phyloP scores from a whole-genome alignment of 257 asterid species.

The Solanum rostratum region DNA sequence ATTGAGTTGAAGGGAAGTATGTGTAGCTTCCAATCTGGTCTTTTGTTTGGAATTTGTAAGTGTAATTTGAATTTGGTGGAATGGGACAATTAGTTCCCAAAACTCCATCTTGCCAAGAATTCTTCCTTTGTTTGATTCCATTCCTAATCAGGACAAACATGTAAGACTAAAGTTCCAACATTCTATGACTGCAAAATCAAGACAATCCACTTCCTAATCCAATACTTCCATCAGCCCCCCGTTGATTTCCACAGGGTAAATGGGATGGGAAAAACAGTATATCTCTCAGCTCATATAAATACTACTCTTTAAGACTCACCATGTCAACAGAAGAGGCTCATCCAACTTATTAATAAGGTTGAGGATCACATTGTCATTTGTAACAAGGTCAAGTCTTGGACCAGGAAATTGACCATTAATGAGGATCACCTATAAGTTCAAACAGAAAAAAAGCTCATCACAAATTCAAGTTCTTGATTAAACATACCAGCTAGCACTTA shows the following conservation, averaged over 20 bases:
- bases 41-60: constrained; percentile 80
- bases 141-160: constrained; percentile 42
- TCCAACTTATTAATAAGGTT: constrained; percentile 71
- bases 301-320: constrained; percentile 41
- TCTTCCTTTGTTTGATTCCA: constrained; percentile 94
- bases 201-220: background rate
- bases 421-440: constrained; percentile 62
- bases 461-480: background rate
- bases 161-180: background rate
- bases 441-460: background rate
- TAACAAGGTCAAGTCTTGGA: constrained; percentile 69
- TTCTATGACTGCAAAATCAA: background rate
- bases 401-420: constrained; percentile 96
- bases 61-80: constrained; percentile 68
- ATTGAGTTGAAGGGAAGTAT: constrained; percentile 76
- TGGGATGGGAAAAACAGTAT: background rate
- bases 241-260: background rate
- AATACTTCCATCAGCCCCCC: background rate
- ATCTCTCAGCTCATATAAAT: background rate
- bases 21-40: constrained; percentile 95
- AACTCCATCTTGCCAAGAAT: constrained; percentile 98
- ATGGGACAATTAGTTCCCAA: constrained; percentile 85
- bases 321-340: constrained; percentile 79
- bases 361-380: constrained; percentile 79
- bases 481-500: background rate